Percentiles rank a stretch among this genome's conserved stretches.
phyloP scores from a whole-genome alignment of 78 protist genomes.

The Chrysochromulina parva region DNA sequence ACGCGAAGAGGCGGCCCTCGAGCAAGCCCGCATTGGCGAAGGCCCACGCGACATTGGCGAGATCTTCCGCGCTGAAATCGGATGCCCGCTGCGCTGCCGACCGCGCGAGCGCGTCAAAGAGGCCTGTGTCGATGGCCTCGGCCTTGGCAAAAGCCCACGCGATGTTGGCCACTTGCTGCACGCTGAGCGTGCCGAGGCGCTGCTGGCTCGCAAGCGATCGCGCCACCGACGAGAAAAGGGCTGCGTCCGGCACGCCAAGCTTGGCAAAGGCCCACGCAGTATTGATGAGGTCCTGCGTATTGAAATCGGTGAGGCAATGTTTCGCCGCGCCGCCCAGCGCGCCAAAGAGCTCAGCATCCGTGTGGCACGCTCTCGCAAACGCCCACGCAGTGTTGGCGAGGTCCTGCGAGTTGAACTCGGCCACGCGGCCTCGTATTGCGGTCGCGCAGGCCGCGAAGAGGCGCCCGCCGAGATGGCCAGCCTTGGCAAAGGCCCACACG shows the following conservation, averaged over 20 bases:
- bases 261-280: constrained; percentile 23
- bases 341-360: background rate
- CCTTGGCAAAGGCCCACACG: constrained; percentile 16
- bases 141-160: constrained; percentile 41
- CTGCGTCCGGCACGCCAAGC: background rate
- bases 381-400: constrained; percentile 4
- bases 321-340: background rate
- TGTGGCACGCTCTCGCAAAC: background rate
- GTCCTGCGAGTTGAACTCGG: constrained; percentile 20
- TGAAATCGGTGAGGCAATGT: background rate
- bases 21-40: background rate
- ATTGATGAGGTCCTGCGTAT: background rate
- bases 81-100: background rate
- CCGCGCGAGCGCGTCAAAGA: constrained; percentile 1
- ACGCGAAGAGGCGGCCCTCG: background rate
- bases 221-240: background rate
- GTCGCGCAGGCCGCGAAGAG: background rate
- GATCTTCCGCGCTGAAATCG: background rate
- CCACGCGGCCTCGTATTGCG: background rate
- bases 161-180: background rate
- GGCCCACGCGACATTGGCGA: constrained; percentile 39
- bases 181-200: background rate
- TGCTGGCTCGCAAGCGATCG: background rate
- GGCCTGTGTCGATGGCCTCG: background rate
- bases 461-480: background rate